Evolutionary conservation across 352 stramenopile genomes (phyloP).

Genomic region (Pilasporangium apinafurcum): DNA sequence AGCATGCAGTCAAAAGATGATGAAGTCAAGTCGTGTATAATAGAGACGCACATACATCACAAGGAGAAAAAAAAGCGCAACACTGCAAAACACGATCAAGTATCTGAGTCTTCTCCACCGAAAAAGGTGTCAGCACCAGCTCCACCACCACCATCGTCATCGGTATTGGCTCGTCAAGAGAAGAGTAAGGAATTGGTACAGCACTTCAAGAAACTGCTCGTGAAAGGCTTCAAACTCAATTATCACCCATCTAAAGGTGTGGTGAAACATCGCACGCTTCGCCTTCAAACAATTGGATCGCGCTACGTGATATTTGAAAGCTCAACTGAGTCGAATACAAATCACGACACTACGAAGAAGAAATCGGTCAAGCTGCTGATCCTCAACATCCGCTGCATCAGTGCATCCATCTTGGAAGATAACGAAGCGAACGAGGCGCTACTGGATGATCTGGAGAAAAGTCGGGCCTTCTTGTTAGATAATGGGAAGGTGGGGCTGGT

Average conservation of each 20-base stretch:
- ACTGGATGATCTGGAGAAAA: slow-evolving; percentile 15
- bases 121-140: neutral
- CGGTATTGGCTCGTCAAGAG: slow-evolving; percentile 12
- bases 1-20: too few relatives aligned
- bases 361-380: slow-evolving; percentile 51
- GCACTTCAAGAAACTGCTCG: slow-evolving; percentile 69
- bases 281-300: slow-evolving; percentile 26
- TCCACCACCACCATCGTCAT: neutral
- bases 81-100: neutral
- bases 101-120: neutral
- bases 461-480: slow-evolving; percentile 37
- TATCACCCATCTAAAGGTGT: slow-evolving; percentile 43
- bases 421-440: neutral
- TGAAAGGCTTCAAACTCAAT: slow-evolving; percentile 57
- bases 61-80: neutral
- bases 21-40: too few relatives aligned
- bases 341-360: slow-evolving; percentile 15
- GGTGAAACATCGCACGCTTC: slow-evolving; percentile 37
- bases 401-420: slow-evolving; percentile 12
- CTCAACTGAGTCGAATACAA: slow-evolving; percentile 9
- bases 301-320: slow-evolving; percentile 56
- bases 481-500: slow-evolving; percentile 56
- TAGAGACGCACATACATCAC: too few relatives aligned
- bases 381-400: slow-evolving; percentile 47
- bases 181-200: slow-evolving; percentile 57